These are phyloP conservation scores for Sugiyamaella castrensis DNA, from an alignment of 1,139 yeast species.

Conservation along the genomic window DNA sequence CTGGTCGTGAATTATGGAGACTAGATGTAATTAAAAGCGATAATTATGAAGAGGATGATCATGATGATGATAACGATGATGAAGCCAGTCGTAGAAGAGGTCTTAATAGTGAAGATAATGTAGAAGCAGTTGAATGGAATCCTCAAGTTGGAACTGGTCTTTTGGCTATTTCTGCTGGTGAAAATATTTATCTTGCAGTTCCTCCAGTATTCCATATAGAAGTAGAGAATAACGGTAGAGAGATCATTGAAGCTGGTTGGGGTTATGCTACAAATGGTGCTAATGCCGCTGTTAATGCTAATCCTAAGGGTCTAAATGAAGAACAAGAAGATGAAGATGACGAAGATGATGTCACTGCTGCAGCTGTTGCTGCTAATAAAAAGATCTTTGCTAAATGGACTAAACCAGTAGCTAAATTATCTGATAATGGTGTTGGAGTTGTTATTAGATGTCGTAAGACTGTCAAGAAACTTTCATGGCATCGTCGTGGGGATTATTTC, in stretches of 20 bases:
- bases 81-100: conserved; percentile 32
- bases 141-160: conserved; percentile 67
- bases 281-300: conserved; percentile 29
- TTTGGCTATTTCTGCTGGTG: conserved; percentile 83
- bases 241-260: conserved; percentile 85
- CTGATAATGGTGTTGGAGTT: conserved; percentile 66
- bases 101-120: conserved; percentile 56
- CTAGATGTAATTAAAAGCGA: conserved; percentile 46
- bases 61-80: conserved; percentile 35
- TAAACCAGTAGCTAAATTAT: conserved; percentile 67
- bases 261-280: conserved; percentile 58
- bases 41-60: conserved; percentile 45
- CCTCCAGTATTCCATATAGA: conserved; percentile 93
- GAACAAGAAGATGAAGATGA: conserved; percentile 29
- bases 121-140: conserved; percentile 87
- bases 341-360: conserved; percentile 36
- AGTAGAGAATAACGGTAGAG: conserved; percentile 75
- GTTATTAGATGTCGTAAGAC: conserved; percentile 67
- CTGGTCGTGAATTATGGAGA: conserved; percentile 89
- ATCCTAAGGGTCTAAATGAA: conserved; percentile 24
- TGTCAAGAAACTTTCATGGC: conserved; percentile 89
- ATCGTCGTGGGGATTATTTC: conserved; percentile 94
- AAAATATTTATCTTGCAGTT: conserved; percentile 67
- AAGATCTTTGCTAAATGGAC: conserved; percentile 78
- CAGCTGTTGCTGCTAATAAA: conserved; percentile 43